A percentile compares a stretch with the other conserved stretches of the same genome.
Conservation (phyloP, 2,329 filamentous ascomycete species). For the Ophiostoma pallidulum region DNA sequence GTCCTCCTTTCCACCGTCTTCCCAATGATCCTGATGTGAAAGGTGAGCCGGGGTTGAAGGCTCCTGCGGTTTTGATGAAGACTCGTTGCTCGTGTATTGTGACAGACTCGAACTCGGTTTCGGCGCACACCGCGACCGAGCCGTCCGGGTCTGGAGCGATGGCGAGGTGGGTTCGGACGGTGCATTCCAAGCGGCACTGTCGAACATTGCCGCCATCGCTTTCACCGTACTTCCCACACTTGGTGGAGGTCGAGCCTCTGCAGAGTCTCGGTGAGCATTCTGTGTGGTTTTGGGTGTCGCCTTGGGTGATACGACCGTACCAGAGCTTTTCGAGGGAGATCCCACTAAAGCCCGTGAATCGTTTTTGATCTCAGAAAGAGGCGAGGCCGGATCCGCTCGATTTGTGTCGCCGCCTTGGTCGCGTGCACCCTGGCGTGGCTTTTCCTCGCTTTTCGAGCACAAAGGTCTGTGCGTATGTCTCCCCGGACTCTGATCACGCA, state of each 20-base stretch:
- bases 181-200: slow-evolving; percentile 24
- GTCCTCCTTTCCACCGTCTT: background rate
- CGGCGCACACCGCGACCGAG: background rate
- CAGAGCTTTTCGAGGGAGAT: background rate
- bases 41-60: slow-evolving; percentile 1
- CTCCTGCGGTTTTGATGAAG: slow-evolving; percentile 9
- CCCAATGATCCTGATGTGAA: background rate
- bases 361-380: slow-evolving; percentile 13
- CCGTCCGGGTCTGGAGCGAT: background rate
- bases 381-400: background rate
- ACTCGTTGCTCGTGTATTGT: slow-evolving; percentile 19
- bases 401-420: background rate
- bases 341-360: background rate
- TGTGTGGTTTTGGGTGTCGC: background rate
- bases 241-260: slow-evolving; percentile 18
- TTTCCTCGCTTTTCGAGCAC: background rate
- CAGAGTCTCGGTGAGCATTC: slow-evolving; percentile 9
- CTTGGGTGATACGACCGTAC: background rate
- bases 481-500: too few species aligned
- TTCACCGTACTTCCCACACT: slow-evolving; percentile 28
- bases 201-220: slow-evolving; percentile 45
- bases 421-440: background rate
- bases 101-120: slow-evolving; percentile 19
- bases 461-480: too few species aligned
- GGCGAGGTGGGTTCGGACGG: background rate